Evolutionary conservation across 495 filamentous ascomycete genomes (phyloP).

Genomic region (Hypoxylon intermedium): DNA sequence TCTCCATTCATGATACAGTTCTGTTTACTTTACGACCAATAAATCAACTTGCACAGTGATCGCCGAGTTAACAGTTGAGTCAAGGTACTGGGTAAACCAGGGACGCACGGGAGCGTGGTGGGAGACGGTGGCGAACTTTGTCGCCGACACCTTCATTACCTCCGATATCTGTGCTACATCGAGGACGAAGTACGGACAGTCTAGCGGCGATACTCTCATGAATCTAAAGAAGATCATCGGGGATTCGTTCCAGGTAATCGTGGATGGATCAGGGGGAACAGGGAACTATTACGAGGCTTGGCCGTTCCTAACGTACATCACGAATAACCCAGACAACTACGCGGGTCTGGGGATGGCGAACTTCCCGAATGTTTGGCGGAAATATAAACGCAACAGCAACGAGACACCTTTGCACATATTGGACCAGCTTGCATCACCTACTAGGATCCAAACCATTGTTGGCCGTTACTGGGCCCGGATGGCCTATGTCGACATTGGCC

Average conservation of each 20-base stretch:
- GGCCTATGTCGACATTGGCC: slow-evolving; percentile 55
- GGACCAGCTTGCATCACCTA: slow-evolving; percentile 41
- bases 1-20: too few relatives aligned
- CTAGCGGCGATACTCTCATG: slow-evolving; percentile 48
- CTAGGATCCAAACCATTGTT: slow-evolving; percentile 49
- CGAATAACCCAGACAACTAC: slow-evolving; percentile 52
- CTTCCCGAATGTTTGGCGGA: slow-evolving; percentile 49
- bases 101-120: slow-evolving; percentile 54
- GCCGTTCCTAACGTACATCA: slow-evolving; percentile 52
- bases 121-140: slow-evolving; percentile 56
- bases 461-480: slow-evolving; percentile 56
- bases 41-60: too few relatives aligned
- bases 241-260: slow-evolving; percentile 53
- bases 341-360: slow-evolving; percentile 46
- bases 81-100: slow-evolving; percentile 50
- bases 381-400: slow-evolving; percentile 52
- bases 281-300: slow-evolving; percentile 50
- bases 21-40: too few relatives aligned
- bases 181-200: slow-evolving; percentile 38
- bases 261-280: slow-evolving; percentile 47
- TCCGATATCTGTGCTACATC: slow-evolving; percentile 45
- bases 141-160: slow-evolving; percentile 55
- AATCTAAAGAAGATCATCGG: slow-evolving; percentile 52
- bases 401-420: slow-evolving; percentile 54
- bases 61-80: too few relatives aligned